phyloP scores from a whole-genome alignment of 176 grass and related monocot genomes.

The Musa itinerans region DNA sequence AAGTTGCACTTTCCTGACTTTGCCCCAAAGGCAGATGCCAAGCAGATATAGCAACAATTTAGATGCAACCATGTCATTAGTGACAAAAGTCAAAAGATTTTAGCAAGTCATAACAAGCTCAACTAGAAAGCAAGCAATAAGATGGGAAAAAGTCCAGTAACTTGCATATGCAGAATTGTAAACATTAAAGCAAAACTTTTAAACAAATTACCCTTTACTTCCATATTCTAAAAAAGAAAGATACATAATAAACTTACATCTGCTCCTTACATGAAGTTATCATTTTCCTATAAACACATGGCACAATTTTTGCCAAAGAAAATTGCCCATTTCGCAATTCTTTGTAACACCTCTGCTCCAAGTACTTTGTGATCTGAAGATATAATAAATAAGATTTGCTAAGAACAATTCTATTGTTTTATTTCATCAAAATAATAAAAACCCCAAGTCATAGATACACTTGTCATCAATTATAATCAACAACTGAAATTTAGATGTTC shows the following conservation, averaged over 20 bases:
- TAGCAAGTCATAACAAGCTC: neutral
- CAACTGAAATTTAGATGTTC: neutral
- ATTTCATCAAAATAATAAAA: no score
- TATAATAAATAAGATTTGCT: slow-evolving; percentile 8
- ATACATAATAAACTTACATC: slow-evolving; percentile 42
- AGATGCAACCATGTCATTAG: neutral
- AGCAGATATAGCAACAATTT: neutral
- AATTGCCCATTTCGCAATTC: slow-evolving; percentile 76
- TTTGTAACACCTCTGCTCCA: slow-evolving; percentile 91
- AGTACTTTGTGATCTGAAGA: slow-evolving; percentile 64
- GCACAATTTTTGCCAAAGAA: slow-evolving; percentile 67
- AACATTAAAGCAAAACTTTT: neutral
- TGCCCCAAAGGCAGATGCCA: neutral
- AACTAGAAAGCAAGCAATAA: neutral
- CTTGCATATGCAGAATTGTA: neutral
- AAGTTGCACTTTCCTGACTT: neutral
- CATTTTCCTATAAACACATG: slow-evolving; percentile 74
- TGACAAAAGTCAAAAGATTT: neutral
- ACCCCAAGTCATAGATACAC: no score
- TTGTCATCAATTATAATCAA: no score
- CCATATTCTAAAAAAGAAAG: slow-evolving; percentile 13
- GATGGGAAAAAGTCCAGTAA: neutral
- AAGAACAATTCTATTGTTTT: neutral
- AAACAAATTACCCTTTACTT: neutral
- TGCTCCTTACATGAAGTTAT: slow-evolving; percentile 88